Conservation (phyloP, 2,329 filamentous ascomycete species). For the Emericellopsis atlantica region DNA sequence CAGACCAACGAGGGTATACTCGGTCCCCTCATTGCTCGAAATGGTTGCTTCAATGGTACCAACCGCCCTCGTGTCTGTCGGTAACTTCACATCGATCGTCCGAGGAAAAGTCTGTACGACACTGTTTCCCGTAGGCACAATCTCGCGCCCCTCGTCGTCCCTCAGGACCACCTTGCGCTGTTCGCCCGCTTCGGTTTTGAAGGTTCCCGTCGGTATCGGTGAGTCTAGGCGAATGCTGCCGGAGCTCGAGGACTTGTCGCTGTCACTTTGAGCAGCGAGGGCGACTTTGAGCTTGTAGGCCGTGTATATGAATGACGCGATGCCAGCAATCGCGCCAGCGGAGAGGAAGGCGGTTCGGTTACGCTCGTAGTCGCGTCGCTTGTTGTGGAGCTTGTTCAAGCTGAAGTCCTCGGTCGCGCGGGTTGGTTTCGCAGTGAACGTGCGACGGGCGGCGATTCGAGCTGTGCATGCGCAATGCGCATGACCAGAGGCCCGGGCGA, state of each 20-base stretch:
- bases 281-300: conserved; percentile 36
- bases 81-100: conserved; percentile 48
- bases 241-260: conserved; percentile 6
- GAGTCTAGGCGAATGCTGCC: conserved; percentile 23
- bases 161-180: conserved; percentile 48
- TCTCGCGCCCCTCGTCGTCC: conserved; percentile 56
- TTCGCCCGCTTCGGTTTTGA: conserved; percentile 34
- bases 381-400: conserved; percentile 30
- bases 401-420: conserved; percentile 36
- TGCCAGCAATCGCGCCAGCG: conserved; percentile 34
- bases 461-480: too few relatives aligned
- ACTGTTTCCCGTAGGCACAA: conserved; percentile 70
- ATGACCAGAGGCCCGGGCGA: conserved; percentile 8
- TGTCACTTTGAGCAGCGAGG: conserved; percentile 19
- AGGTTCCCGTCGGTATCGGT: conserved; percentile 27
- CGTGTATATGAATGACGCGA: conserved; percentile 37
- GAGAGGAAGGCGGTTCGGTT: conserved; percentile 38
- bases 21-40: conserved; percentile 31
- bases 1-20: conserved; percentile 81
- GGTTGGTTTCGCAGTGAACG: conserved; percentile 10
- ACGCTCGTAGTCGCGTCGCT: conserved; percentile 35
- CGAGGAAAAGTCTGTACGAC: conserved; percentile 72
- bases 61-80: conserved; percentile 9
- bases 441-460: conserved; percentile 11
- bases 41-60: conserved; percentile 24